Conservation (phyloP, 352 stramenopile genomes). For the Blastocystis sp. region DNA sequence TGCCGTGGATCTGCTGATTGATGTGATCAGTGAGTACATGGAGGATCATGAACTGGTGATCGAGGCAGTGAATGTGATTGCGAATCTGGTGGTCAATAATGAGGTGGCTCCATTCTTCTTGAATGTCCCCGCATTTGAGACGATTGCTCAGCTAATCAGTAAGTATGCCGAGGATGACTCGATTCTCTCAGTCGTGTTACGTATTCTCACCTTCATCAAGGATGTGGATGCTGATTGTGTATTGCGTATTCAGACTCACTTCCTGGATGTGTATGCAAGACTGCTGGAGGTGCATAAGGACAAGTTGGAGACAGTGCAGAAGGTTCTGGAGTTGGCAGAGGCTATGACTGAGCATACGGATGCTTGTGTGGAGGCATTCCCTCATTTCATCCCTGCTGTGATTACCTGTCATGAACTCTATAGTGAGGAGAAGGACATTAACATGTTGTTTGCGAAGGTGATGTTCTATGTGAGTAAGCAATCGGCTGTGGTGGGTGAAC, state of each 20-base stretch:
- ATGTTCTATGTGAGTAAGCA: constrained; percentile 60
- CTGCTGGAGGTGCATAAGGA: constrained; percentile 41
- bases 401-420: background rate
- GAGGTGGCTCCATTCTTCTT: constrained; percentile 2
- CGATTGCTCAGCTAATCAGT: constrained; percentile 43
- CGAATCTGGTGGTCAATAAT: constrained; percentile 20
- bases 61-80: constrained; percentile 19
- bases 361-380: constrained; percentile 48
- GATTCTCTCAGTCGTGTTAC: constrained; percentile 25
- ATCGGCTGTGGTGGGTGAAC: background rate
- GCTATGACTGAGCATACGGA: constrained; percentile 40
- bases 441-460: constrained; percentile 28
- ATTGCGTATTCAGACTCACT: constrained; percentile 49
- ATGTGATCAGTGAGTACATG: constrained; percentile 44
- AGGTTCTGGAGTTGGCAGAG: constrained; percentile 17
- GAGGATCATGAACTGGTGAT: constrained; percentile 20
- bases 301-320: constrained; percentile 31
- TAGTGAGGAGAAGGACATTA: background rate
- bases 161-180: constrained; percentile 25
- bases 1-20: constrained; percentile 38
- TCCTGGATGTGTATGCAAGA: constrained; percentile 42
- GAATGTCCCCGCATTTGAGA: constrained; percentile 34
- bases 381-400: constrained; percentile 32
- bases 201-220: constrained; percentile 39
- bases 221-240: constrained; percentile 21